Conservation (phyloP, 202 grass and related monocot species). For the Saccharum hybrid region DNA sequence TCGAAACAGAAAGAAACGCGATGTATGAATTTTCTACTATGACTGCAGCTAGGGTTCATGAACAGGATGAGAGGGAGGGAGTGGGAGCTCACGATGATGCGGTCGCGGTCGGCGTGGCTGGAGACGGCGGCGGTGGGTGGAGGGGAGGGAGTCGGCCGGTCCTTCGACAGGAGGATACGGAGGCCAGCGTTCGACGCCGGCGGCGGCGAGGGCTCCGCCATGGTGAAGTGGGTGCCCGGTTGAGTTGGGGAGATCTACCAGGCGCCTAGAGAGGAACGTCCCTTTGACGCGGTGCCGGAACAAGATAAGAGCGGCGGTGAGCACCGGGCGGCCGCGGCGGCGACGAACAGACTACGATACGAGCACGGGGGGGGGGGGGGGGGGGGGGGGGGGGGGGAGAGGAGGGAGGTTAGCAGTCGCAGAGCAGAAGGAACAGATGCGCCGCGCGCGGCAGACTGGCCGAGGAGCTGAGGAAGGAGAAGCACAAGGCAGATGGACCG, state of each 20-base stretch:
- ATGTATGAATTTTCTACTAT: not conserved
- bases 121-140: slow-evolving; percentile 38
- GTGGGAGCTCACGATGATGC: slow-evolving; percentile 68
- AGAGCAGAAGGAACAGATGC: not conserved
- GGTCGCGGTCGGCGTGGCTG: slow-evolving; percentile 85
- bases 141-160: slow-evolving; percentile 20
- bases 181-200: slow-evolving; percentile 53
- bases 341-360: not conserved
- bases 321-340: not conserved
- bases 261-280: not conserved
- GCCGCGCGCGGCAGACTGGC: not conserved
- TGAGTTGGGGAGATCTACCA: not conserved
- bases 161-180: slow-evolving; percentile 81
- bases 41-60: not conserved
- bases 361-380: not conserved
- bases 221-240: slow-evolving; percentile 10
- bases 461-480: not conserved
- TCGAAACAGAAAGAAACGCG: not conserved
- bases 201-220: slow-evolving; percentile 62
- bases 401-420: not conserved
- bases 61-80: not conserved
- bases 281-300: not conserved
- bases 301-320: not conserved
- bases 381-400: not conserved
- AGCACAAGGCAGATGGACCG: not conserved